Percentiles rank a stretch among this genome's conserved stretches.
phyloP scores from a whole-genome alignment of 2,329 filamentous ascomycete genomes.

The Ceratocystis cubensis region DNA sequence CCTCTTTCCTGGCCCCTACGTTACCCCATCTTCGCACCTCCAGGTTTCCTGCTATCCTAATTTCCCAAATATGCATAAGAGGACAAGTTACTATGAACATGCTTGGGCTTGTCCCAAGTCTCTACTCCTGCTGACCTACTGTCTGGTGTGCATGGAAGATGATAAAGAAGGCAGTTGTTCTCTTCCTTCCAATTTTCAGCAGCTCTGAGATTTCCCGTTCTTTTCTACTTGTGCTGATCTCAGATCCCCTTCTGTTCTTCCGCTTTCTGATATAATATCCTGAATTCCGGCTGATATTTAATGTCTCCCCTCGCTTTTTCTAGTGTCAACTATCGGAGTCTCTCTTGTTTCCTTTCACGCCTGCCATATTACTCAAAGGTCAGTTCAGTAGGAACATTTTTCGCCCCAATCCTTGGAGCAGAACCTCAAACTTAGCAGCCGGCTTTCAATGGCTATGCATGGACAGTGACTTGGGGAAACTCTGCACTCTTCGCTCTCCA shows the following conservation, averaged over 20 bases:
- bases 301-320: neutral
- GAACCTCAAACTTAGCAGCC: conserved; percentile 10
- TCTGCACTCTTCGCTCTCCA: neutral
- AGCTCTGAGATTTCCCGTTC: neutral
- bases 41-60: neutral
- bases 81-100: conserved; percentile 5
- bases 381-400: neutral
- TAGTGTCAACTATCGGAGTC: neutral
- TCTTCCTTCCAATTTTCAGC: no score
- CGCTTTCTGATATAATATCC: no score
- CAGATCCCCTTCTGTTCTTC: neutral
- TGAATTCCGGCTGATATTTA: neutral
- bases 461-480: neutral
- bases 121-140: neutral
- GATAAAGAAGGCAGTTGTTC: no score
- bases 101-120: neutral
- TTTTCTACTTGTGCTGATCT: neutral
- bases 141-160: neutral
- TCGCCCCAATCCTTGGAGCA: conserved; percentile 12
- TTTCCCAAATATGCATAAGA: conserved; percentile 21
- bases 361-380: neutral
- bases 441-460: neutral
- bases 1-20: neutral
- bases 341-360: neutral
- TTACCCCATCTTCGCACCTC: conserved; percentile 11